Percentiles rank a stretch among this genome's conserved stretches.
Evolutionary conservation across 371 early-diverging fungal genomes (phyloP).

Genomic region (Rhizopus sp.): DNA sequence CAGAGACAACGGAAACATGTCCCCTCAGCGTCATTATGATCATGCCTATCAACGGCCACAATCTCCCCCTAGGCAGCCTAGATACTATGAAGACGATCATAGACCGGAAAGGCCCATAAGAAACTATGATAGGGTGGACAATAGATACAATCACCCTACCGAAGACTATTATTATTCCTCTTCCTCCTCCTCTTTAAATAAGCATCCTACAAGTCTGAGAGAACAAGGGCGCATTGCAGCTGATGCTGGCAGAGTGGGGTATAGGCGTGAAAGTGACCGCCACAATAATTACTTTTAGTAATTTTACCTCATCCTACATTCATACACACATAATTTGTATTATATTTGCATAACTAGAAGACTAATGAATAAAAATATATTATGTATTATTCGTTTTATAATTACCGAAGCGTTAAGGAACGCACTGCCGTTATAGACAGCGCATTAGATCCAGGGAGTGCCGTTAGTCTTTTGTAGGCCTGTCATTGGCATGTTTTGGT

Average conservation of each 20-base stretch:
- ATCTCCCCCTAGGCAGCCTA: background rate
- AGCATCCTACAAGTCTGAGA: background rate
- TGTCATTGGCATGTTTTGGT: no score
- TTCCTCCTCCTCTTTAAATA: background rate
- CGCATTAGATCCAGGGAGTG: no score
- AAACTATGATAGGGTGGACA: background rate
- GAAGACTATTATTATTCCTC: background rate
- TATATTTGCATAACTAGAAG: no score
- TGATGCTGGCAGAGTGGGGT: background rate
- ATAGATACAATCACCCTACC: background rate
- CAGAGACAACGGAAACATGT: background rate
- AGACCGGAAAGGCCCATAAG: background rate
- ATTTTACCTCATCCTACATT: constrained; percentile 23
- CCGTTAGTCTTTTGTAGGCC: no score
- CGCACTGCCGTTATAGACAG: no score
- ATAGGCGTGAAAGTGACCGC: background rate
- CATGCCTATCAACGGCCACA: background rate
- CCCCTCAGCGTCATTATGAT: background rate
- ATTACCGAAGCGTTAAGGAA: no score
- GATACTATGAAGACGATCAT: constrained; percentile 5
- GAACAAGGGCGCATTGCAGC: background rate
- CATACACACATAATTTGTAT: no score
- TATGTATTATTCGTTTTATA: no score
- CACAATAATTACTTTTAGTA: background rate
- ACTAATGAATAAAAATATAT: no score